These are phyloP conservation scores for Orbilia brochopaga DNA, from an alignment of 2,329 filamentous ascomycete species.

Conservation along the genomic window DNA sequence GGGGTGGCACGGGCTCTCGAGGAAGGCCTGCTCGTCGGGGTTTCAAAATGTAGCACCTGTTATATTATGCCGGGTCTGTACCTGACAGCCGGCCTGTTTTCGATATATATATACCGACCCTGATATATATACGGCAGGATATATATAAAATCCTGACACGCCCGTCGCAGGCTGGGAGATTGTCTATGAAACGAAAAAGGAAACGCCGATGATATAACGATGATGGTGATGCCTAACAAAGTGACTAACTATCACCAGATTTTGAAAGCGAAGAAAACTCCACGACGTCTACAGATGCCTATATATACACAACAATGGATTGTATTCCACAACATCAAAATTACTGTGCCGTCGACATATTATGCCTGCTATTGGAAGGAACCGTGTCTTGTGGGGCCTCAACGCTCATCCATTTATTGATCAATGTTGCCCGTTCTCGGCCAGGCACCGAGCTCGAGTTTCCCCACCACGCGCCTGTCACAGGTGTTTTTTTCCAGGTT, in stretches of 20 bases:
- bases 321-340: not conserved
- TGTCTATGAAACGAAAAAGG: slow-evolving; percentile 4
- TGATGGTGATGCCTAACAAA: not conserved
- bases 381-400: not conserved
- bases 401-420: not conserved
- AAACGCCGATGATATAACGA: not conserved
- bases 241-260: not conserved
- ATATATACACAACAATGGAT: not conserved
- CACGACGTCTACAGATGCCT: not conserved
- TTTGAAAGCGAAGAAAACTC: not conserved
- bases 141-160: not conserved
- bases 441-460: not conserved
- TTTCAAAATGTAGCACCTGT: slow-evolving; percentile 7
- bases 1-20: not conserved
- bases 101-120: not conserved
- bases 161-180: not conserved
- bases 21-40: not conserved
- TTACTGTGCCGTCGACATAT: not conserved
- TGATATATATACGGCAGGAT: slow-evolving; percentile 1
- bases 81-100: not conserved
- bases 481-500: not conserved
- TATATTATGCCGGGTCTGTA: slow-evolving; percentile 1
- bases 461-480: not conserved
- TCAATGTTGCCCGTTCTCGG: not conserved
- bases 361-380: not conserved